A percentile compares a stretch with the other conserved stretches of the same genome.
Evolutionary conservation across 2,329 filamentous ascomycete species (phyloP).

Genomic region (Penicillium sp.): DNA sequence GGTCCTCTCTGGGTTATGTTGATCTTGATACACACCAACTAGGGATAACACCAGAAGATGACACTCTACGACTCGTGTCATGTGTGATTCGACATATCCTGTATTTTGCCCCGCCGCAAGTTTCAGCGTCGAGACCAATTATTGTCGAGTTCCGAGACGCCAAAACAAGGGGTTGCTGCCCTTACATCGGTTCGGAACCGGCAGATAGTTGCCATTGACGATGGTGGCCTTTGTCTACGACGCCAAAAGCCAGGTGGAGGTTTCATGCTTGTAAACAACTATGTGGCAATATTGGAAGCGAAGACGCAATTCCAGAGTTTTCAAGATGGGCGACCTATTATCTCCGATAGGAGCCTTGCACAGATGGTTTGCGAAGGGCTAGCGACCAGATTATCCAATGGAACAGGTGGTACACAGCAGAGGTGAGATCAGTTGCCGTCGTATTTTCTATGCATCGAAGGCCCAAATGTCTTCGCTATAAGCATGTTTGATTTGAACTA

Average conservation of each 20-base stretch:
- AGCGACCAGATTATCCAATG: not conserved
- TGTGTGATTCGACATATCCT: constrained; percentile 10
- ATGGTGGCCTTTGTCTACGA: constrained; percentile 10
- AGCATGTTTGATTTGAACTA: not conserved
- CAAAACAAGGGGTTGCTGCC: too few species aligned
- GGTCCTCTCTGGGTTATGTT: constrained; percentile 7
- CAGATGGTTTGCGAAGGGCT: too few species aligned
- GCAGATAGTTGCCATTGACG: constrained; percentile 8
- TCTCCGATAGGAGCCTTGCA: too few species aligned
- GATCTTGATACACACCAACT: constrained; percentile 6
- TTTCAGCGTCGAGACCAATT: not conserved
- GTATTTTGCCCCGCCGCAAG: constrained; percentile 8
- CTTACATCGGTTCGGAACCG: too few species aligned
- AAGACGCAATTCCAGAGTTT: not conserved
- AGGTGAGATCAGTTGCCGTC: not conserved
- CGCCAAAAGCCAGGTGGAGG: not conserved
- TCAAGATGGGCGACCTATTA: not conserved
- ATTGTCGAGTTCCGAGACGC: constrained; percentile 13
- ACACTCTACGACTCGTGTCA: constrained; percentile 11
- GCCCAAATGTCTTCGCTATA: not conserved
- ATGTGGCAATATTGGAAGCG: not conserved
- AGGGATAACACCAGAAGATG: not conserved
- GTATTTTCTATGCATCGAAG: not conserved
- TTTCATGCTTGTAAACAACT: not conserved
- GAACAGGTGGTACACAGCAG: too few species aligned